Evolutionary conservation across 1,284 basidiomycete species (phyloP).

Genomic region (Austroboletus rostrupii): DNA sequence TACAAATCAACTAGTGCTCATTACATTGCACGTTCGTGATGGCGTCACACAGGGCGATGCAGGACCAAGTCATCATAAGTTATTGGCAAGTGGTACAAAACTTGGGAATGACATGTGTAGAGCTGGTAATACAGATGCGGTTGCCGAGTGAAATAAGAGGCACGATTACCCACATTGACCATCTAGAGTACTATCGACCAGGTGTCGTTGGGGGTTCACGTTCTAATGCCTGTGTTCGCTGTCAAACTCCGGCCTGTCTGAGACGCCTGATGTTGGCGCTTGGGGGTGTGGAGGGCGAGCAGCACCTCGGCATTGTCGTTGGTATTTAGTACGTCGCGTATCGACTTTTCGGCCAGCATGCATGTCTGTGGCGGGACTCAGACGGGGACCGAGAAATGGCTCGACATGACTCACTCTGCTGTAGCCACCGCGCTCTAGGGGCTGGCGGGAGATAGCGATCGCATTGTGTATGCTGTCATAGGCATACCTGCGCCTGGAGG

Average conservation of each 20-base stretch:
- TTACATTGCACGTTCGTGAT: conserved; percentile 4
- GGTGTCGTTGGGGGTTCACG: conserved; percentile 19
- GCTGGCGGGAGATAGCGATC: conserved; percentile 62
- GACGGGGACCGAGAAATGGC: not conserved
- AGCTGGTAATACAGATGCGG: conserved; percentile 27
- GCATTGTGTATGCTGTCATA: conserved; percentile 77
- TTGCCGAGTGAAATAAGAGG: not conserved
- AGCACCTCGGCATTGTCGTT: conserved; percentile 62
- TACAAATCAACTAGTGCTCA: not conserved
- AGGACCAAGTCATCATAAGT: conserved; percentile 16
- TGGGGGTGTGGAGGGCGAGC: conserved; percentile 51
- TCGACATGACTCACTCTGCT: conserved; percentile 52
- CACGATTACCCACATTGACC: conserved; percentile 10
- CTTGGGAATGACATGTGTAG: conserved; percentile 11
- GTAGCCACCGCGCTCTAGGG: conserved; percentile 67
- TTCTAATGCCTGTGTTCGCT: conserved; percentile 21
- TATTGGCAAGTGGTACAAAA: conserved; percentile 20
- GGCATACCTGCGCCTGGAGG: conserved; percentile 60
- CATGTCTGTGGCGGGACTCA: conserved; percentile 48
- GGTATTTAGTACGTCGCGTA: conserved; percentile 61
- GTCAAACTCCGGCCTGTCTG: conserved; percentile 15
- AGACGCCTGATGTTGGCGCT: conserved; percentile 10
- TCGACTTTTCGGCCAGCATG: conserved; percentile 64
- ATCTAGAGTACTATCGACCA: conserved; percentile 3
- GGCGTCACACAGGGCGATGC: not conserved